These are phyloP conservation scores for Buddleja alternifolia DNA, from an alignment of 257 asterid genomes.

Conservation along the genomic window DNA sequence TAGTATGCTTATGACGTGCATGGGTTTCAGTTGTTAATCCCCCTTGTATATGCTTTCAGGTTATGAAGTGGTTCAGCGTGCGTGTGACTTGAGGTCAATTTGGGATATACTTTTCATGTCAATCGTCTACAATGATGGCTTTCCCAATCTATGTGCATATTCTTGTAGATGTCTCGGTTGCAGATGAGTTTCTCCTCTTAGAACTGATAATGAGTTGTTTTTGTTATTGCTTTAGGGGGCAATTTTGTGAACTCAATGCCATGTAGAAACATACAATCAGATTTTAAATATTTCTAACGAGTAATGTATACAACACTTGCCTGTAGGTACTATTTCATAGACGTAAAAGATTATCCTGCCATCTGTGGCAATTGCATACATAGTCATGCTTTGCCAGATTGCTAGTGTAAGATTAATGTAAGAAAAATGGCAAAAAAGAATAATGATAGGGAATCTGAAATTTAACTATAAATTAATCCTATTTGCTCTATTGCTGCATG, in stretches of 20 bases:
- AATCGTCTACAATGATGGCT: conserved; percentile 34
- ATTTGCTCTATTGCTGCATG: conserved; percentile 2
- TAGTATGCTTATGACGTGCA: neutral
- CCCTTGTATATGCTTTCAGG: conserved; percentile 35
- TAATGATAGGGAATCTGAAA: conserved; percentile 21
- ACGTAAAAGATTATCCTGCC: conserved; percentile 18
- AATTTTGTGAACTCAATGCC: conserved; percentile 38
- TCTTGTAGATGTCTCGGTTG: conserved; percentile 73
- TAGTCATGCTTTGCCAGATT: conserved; percentile 10
- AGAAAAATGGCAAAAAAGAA: conserved; percentile 7
- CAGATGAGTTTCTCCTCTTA: conserved; percentile 97
- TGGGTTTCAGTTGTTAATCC: conserved; percentile 26
- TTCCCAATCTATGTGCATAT: conserved; percentile 43
- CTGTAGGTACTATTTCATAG: conserved; percentile 11
- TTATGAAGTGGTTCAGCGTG: conserved; percentile 33
- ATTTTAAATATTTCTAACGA: conserved; percentile 28
- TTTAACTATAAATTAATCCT: conserved; percentile 1
- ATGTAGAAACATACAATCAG: conserved; percentile 41
- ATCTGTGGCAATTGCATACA: conserved; percentile 12
- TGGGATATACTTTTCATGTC: conserved; percentile 29
- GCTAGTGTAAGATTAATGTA: conserved; percentile 24
- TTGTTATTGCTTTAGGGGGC: conserved; percentile 31
- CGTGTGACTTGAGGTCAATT: conserved; percentile 23
- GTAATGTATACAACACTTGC: conserved; percentile 23
- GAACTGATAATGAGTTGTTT: conserved; percentile 59